Base-by-base conservation (phyloP, 192 early-diverging fungal species). In the Phlyctochytrium bullatum region DNA sequence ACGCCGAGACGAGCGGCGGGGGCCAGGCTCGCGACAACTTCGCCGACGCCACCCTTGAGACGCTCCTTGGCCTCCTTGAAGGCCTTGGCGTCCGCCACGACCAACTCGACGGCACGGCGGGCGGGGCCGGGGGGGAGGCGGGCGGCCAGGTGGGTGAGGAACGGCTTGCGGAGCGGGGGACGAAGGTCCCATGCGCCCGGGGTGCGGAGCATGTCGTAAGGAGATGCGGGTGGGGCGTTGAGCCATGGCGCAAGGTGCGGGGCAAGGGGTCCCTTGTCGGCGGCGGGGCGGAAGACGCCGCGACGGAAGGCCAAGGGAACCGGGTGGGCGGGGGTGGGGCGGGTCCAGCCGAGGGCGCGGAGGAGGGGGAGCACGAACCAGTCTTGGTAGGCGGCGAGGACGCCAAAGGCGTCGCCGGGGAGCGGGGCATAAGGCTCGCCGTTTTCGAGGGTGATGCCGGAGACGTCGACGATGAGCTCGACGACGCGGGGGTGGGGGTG, bases 351-450 rank as follows among this genome's bases (percentile, higher is more conserved):
- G 16, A 97, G 68, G 20, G 83, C 67, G 1, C 65, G 74, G 56
- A 94, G 66, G 1, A 95, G 60, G 0, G 83, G 89, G 0, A 80
- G 63, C 0, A 97, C 93, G 52, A 93, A 67, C 0, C 67, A 66
- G 34, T 89, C 83, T 36, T 89, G 79, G 71, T 95, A 95, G n/a
- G 94, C 92, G 0, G 91, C 93, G 51, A 85, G 66, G n/a, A 97
- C 74, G 40, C 91, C 94, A 79, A 99, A 90, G 2, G 93, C 82
- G 73, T 94, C 93, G n/a, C n/a, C n/a, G n/a, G n/a, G n/a, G n/a
- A n/a, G n/a, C n/a, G n/a, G n/a, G n/a, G n/a, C n/a, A n/a, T n/a
- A n/a, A n/a, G n/a, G n/a, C n/a, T n/a, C n/a, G n/a, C n/a, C n/a
- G n/a, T n/a, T n/a, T n/a, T n/a, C n/a, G n/a, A n/a, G n/a, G n/a